These are phyloP conservation scores for Rhodomyrtus psidioides DNA, from an alignment of 441 rosid genomes.

Conservation along the genomic window DNA sequence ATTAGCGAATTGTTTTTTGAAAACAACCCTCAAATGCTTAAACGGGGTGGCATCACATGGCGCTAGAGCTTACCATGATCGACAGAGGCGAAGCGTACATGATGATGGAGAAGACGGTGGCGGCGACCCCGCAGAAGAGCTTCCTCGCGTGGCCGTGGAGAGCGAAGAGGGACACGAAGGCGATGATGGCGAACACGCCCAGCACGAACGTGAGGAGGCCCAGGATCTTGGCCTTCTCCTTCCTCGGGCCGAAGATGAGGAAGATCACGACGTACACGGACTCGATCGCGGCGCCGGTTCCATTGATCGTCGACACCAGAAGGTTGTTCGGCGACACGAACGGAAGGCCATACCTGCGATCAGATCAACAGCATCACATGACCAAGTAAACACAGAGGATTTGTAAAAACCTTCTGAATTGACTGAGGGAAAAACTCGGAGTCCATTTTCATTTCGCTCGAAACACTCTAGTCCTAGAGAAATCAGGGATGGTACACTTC, in stretches of 20 bases:
- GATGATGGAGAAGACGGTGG: conserved; percentile 76
- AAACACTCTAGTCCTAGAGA: not conserved
- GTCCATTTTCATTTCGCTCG: not conserved
- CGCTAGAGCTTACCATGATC: conserved; percentile 52
- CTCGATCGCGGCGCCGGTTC: conserved; percentile 67
- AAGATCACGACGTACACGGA: conserved; percentile 54
- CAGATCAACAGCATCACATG: not conserved
- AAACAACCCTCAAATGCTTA: not conserved
- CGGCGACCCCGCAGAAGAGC: conserved; percentile 71
- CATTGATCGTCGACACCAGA: conserved; percentile 74
- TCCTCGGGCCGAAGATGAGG: conserved; percentile 53
- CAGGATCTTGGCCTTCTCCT: conserved; percentile 58
- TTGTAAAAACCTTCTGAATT: not conserved
- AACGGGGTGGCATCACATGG: not conserved
- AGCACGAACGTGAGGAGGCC: conserved; percentile 51
- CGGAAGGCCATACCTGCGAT: conserved; percentile 80
- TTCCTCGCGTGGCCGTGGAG: conserved; percentile 59
- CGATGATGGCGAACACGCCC: conserved; percentile 43
- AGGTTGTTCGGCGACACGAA: conserved; percentile 76
- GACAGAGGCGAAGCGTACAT: conserved; percentile 97
- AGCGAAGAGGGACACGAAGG: conserved; percentile 53
- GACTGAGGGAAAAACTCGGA: not conserved
- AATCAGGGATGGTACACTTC: not conserved
- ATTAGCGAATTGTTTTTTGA: not conserved
- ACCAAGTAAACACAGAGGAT: not conserved